These are phyloP conservation scores for Geotrichum candidum DNA, from an alignment of 1,139 yeast species.

Conservation along the genomic window DNA sequence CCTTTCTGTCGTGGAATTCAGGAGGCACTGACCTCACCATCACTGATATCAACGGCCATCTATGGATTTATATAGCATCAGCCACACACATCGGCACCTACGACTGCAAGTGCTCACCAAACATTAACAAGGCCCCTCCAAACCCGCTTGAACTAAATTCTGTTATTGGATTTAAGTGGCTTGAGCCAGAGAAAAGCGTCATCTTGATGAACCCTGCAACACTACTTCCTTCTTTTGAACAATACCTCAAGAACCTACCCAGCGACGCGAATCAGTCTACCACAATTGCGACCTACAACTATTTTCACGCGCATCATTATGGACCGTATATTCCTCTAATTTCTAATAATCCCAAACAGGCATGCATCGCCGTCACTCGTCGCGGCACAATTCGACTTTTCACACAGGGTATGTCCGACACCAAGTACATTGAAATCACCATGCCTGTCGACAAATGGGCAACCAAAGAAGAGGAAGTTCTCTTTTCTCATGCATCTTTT, in stretches of 20 bases:
- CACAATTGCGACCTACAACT: constrained; percentile 25
- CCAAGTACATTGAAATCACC: constrained; percentile 30
- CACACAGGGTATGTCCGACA: constrained; percentile 29
- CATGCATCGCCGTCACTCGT: constrained; percentile 59
- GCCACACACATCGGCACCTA: constrained; percentile 24
- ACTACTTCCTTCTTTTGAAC: constrained; percentile 9
- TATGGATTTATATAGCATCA: constrained; percentile 33
- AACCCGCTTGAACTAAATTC: constrained; percentile 27
- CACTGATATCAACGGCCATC: constrained; percentile 38
- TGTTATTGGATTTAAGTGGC: constrained; percentile 59
- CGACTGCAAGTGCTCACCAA: constrained; percentile 25
- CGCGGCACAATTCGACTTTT: constrained; percentile 51
- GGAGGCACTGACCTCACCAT: constrained; percentile 40
- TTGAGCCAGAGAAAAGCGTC: constrained; percentile 58
- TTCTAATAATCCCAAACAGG: constrained; percentile 50
- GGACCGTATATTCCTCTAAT: constrained; percentile 64
- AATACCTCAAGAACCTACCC: constrained; percentile 4
- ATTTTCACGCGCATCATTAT: constrained; percentile 52
- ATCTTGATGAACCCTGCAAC: constrained; percentile 28
- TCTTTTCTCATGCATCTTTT: constrained; percentile 47
- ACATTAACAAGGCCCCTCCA: constrained; percentile 17
- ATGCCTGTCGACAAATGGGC: constrained; percentile 23
- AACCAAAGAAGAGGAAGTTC: constrained; percentile 16
- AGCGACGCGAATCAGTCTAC: constrained; percentile 9
- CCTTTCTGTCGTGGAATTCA: constrained; percentile 40